Evolutionary conservation across 2,329 filamentous ascomycete species (phyloP).

Genomic region (Penicillium expansum): DNA sequence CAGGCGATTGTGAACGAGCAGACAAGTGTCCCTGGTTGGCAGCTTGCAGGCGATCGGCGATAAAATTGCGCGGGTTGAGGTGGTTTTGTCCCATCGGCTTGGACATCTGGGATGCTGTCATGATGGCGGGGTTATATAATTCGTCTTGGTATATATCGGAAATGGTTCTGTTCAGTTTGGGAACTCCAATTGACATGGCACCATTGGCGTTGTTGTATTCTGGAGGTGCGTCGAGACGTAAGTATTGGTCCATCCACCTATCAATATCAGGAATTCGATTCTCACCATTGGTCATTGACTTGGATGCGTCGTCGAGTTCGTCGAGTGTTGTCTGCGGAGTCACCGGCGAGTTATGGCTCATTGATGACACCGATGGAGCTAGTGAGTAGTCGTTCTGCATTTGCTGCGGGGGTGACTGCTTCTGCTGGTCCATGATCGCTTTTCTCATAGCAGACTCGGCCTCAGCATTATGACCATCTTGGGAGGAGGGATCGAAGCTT

Average conservation of each 20-base stretch:
- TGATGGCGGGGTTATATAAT: conserved; percentile 63
- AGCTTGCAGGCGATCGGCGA: conserved; percentile 73
- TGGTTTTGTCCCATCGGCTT: conserved; percentile 33
- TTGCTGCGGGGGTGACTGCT: conserved; percentile 34
- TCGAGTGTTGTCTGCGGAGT: conserved; percentile 59
- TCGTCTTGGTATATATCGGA: conserved; percentile 83
- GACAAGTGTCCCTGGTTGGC: conserved; percentile 71
- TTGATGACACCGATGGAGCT: conserved; percentile 58
- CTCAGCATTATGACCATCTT: conserved; percentile 44
- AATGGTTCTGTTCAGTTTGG: conserved; percentile 81
- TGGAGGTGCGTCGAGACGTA: conserved; percentile 57
- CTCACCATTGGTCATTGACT: conserved; percentile 56
- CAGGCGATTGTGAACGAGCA: conserved; percentile 59
- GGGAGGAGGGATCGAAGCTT: conserved; percentile 44
- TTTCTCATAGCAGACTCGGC: conserved; percentile 61
- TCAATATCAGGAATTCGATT: conserved; percentile 37
- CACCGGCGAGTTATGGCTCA: conserved; percentile 60
- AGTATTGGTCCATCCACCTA: conserved; percentile 62
- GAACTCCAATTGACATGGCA: conserved; percentile 49
- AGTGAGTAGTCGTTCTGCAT: conserved; percentile 51
- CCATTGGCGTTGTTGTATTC: conserved; percentile 47
- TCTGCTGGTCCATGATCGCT: conserved; percentile 52
- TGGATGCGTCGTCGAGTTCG: conserved; percentile 53
- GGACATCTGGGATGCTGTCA: conserved; percentile 38
- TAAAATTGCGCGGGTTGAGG: conserved; percentile 58